Conservation (phyloP, 345 rosid species). For the Pugionium dolabratum region DNA sequence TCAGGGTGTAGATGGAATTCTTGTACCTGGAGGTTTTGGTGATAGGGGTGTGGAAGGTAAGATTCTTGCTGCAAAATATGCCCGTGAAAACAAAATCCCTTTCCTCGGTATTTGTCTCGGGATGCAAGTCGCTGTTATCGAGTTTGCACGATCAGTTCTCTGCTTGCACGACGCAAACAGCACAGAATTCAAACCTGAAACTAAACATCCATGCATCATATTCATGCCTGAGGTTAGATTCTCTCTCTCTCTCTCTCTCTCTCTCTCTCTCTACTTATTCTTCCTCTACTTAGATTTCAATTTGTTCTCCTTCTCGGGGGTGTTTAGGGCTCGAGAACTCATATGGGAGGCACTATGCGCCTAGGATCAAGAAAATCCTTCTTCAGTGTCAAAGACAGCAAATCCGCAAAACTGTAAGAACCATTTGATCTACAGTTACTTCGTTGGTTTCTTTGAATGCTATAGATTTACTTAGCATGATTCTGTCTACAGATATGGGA, state of each 20-base stretch:
- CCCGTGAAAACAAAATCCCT: conserved; percentile 80
- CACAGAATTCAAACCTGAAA: conserved; percentile 75
- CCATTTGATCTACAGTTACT: conserved; percentile 5
- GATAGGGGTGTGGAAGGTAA: conserved; percentile 95
- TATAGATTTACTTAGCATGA: conserved; percentile 5
- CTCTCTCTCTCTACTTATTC: background rate
- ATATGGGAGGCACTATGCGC: conserved; percentile 98
- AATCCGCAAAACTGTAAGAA: conserved; percentile 80
- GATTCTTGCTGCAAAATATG: conserved; percentile 83
- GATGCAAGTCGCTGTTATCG: conserved; percentile 96
- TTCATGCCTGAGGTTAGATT: conserved; percentile 89
- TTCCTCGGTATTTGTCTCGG: conserved; percentile 94
- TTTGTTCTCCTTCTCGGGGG: background rate
- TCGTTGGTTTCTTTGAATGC: background rate
- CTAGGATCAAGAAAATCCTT: conserved; percentile 82
- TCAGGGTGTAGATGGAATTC: conserved; percentile 82
- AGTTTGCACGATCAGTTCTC: conserved; percentile 76
- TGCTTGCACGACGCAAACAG: conserved; percentile 79
- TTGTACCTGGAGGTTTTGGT: conserved; percentile 99
- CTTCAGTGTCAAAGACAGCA: conserved; percentile 64
- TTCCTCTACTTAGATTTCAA: background rate
- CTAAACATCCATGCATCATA: conserved; percentile 74
- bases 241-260: background rate
- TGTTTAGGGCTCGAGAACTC: conserved; percentile 83
- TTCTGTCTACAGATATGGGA: conserved; percentile 58